Base-by-base conservation (phyloP, 352 stramenopile genomes). In the Globisporangium splendens region DNA sequence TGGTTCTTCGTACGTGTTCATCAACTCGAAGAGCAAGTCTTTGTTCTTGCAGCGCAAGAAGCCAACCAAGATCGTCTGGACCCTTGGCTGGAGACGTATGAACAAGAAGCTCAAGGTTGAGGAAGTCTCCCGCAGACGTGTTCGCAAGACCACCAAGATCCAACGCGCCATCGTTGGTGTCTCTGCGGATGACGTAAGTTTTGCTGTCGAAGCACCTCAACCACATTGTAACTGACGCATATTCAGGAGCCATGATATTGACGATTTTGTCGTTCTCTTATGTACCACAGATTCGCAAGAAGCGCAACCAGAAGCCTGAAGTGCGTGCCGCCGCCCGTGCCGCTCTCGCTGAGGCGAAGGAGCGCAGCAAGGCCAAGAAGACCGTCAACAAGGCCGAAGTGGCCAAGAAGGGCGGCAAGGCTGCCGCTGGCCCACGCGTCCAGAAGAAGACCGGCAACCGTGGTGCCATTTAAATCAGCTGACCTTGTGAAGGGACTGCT, bases 1-100 rank as follows among this genome's bases (percentile, higher is more conserved):
- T 92, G 97, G 93, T 63, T 75, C 97, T 74, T 90, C 92, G 55
- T 88, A 99, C 74, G 94, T 88, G 67, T 96, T 99, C 77, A 82
- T 98, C 57, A 98, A 91, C 68, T 80, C 88, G 63, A 99, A 99
- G 94, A 96, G 93, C 75, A 97, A 98, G 86, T 98, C 89, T 67
- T 86, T 99, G 50, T 98, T 98, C 69, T 70, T 98, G 72, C 97
- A 99, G 85, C 88, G 96, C 72, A 99, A 99, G 89, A 99, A 99
- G 88, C 92, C 98, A 43, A 98, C 96, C 54, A 99, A 99, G 83
- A 97, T 99, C 63, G 93, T 98, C 60, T 99, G 98, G 98, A 99
- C 98, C 59, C 85, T 91, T 61, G 83, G 78, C 61, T 99, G 97
- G 97, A 93, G 97, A 73, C 93, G 95, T 71, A 96, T 98, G 78